Evolutionary conservation across 2,329 filamentous ascomycete species (phyloP).

Genomic region (Stenocarpella maydis): DNA sequence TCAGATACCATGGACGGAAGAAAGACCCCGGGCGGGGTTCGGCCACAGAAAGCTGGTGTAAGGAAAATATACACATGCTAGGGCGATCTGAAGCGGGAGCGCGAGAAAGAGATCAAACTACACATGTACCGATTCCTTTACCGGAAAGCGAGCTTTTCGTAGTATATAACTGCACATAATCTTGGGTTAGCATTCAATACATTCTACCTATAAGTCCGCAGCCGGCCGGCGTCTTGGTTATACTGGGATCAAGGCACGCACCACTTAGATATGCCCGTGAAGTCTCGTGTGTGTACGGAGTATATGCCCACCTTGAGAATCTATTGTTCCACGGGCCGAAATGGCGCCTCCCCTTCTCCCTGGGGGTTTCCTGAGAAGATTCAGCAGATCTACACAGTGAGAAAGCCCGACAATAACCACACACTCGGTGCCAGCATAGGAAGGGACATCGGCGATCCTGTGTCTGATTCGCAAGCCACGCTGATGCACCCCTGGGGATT

Average conservation of each 20-base stretch:
- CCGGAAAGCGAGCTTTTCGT: slow-evolving; percentile 26
- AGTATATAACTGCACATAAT: slow-evolving; percentile 34
- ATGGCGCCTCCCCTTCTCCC: too few species aligned
- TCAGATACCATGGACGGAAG: slow-evolving; percentile 30
- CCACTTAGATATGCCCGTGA: too few species aligned
- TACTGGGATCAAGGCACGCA: neutral
- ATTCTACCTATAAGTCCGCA: slow-evolving; percentile 28
- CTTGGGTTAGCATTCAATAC: slow-evolving; percentile 36
- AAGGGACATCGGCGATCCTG: too few species aligned
- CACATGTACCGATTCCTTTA: slow-evolving; percentile 28
- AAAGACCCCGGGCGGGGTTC: neutral
- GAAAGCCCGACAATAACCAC: neutral
- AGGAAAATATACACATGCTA: neutral
- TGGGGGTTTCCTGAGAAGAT: too few species aligned
- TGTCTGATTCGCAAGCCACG: neutral
- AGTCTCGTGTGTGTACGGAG: neutral
- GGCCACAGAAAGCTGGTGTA: slow-evolving; percentile 13
- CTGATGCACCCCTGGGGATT: neutral
- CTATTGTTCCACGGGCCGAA: neutral
- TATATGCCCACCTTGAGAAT: too few species aligned
- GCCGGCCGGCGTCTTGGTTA: neutral
- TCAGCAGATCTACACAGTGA: too few species aligned
- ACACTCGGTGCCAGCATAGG: neutral
- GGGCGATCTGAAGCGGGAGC: slow-evolving; percentile 8
- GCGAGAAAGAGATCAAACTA: slow-evolving; percentile 2